These are phyloP conservation scores for Epicoccum sorghinum DNA, from an alignment of 2,329 filamentous ascomycete genomes.

Conservation along the genomic window DNA sequence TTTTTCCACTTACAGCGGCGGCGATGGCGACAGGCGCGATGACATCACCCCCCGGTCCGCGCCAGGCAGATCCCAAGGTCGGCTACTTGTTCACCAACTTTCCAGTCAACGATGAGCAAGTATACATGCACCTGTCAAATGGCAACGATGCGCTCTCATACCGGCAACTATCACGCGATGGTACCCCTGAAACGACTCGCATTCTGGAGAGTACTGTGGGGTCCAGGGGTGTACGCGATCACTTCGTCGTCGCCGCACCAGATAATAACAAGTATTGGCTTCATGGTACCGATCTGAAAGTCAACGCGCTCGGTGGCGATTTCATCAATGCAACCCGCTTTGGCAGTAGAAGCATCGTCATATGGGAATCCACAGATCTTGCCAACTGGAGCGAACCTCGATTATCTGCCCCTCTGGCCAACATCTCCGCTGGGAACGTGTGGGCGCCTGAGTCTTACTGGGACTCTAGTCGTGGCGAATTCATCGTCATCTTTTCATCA, in stretches of 20 bases:
- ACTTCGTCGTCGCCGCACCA: conserved; percentile 7
- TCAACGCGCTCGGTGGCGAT: conserved; percentile 10
- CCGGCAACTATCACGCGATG: conserved; percentile 7
- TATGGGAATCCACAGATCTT: conserved; percentile 12
- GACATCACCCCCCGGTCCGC: not conserved
- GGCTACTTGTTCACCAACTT: conserved; percentile 14
- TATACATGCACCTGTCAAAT: conserved; percentile 14
- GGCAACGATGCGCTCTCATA: conserved; percentile 13
- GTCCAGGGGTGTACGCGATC: conserved; percentile 10
- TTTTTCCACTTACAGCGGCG: not conserved
- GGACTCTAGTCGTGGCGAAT: conserved; percentile 5
- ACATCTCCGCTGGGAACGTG: conserved; percentile 11
- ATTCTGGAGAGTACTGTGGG: conserved; percentile 9
- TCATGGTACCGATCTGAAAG: conserved; percentile 10
- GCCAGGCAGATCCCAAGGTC: conserved; percentile 11
- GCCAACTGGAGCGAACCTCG: conserved; percentile 10
- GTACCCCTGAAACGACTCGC: conserved; percentile 3
- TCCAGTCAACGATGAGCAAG: conserved; percentile 11
- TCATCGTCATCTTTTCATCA: conserved; percentile 11
- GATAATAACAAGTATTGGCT: conserved; percentile 16
- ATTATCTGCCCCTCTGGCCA: conserved; percentile 7
- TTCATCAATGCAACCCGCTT: conserved; percentile 17
- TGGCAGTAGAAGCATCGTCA: conserved; percentile 13
- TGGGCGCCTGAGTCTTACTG: conserved; percentile 14
- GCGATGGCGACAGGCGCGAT: not conserved